Base-by-base conservation (phyloP, 2,329 filamentous ascomycete genomes). In the Cyphellophora europaea region DNA sequence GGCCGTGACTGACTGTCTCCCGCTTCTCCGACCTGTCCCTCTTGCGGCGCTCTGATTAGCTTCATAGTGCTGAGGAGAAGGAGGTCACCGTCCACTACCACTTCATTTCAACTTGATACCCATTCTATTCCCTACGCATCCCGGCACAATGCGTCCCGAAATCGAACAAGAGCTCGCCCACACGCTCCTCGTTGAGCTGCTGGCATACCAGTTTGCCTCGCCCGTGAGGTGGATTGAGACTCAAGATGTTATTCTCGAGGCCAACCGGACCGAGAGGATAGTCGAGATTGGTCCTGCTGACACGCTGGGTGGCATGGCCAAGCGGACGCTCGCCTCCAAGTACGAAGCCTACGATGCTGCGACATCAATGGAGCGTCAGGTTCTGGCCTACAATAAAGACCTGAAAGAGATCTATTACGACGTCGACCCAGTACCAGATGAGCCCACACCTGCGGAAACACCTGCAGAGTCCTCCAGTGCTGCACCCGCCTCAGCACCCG, bases 161-260 rank as follows among this genome's bases (percentile, higher is more conserved):
- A 74, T 96, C 64, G 89, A 98, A 79, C 91, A 98, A 68, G 91
- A 98, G 72, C 84, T 98, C 63, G 83, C 91, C 57, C 89, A 98
- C 66, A 96, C 89, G 50, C 77, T 98, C 65, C 83, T 98, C 59
- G 85, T 98, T 49, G 91, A 98, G 79, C 84, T 98, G 47, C 79
- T 98, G 51, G 91, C 91, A 70, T 98, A 96, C 66, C 91, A 98
- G 62, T 98, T 98, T 63, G 91, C 91, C 53, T 96, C 89, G 36
- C 91, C 91, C 33, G 91, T 98, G 53, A 81, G 91, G 79, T 98
- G 91, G 91, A 98, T 98, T 64, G 91, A 98, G 68, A 98, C 91
- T 36, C 91, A 98, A 67, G 91, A 98, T 89, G 91, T 98, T 53
- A 91, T 98, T 56, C 82, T 98, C 52, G 89, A 82, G 47, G 87